Base-by-base conservation (phyloP, 2,329 filamentous ascomycete species). In the Pleoardoris graminearum region DNA sequence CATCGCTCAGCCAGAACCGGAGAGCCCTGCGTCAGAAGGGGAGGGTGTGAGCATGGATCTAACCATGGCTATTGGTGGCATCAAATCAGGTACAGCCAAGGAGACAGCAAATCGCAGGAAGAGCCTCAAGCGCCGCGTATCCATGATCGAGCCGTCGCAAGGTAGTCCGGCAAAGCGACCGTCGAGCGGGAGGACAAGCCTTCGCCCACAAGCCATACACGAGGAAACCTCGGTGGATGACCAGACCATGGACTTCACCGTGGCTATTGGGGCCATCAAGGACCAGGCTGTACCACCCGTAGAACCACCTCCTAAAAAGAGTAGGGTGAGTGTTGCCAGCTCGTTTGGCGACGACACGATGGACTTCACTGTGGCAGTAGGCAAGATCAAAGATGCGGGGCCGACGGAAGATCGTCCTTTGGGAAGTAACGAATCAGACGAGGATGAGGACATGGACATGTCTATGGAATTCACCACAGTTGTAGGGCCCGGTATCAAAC, bases 41-140 rank as follows among this genome's bases (percentile, higher is more conserved):
- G 43, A 76, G 7, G 79, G 81, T 51, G 76, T 76, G 56, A 80
- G 77, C 23, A 79, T 83, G 81, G 82, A 85, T 39, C 75, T 84
- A 42, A 84, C 82, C 2, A 77, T 79, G 58, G 79, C 79, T 16
- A 73, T 83, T 38, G 82, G 82, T 17, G 76, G 76, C 48, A 80
- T 82, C 46, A 70, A 80, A 25, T 60, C 69, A 22, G 62, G 62
- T 48, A 55, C 54, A 23, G 51, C 58, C 7, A 68, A 66, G 21
- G 58, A 65, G 30, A 57, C 62, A 41, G 53, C 49, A n/a, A 70
- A 58, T 50, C 65, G 60, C 37, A 67, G 63, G 50, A 73, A 65
- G 57, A 75, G 73, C 44, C 71, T 77, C 46, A 80, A 80, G 65
- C 67, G 77, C 45, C 68, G 74, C 41, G 75, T 76, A 0, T 77